A percentile compares a stretch with the other conserved stretches of the same genome.
Evolutionary conservation across 495 filamentous ascomycete genomes (phyloP).

Genomic region (Talaromyces adpressus): DNA sequence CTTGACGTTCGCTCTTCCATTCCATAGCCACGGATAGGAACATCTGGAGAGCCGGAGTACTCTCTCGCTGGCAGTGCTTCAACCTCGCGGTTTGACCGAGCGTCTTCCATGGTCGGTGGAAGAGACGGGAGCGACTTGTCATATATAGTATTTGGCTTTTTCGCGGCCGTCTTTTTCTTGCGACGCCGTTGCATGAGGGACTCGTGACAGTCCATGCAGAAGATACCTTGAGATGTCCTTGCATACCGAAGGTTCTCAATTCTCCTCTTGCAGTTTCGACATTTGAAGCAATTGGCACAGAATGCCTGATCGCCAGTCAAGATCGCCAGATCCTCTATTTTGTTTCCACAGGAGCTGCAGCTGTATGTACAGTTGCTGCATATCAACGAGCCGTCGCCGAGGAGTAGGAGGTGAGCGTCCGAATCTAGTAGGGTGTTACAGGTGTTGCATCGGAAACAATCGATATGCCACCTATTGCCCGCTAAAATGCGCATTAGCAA

Average conservation of each 20-base stretch:
- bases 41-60: conserved; percentile 64
- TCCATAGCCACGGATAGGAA: conserved; percentile 57
- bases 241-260: conserved; percentile 99
- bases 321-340: conserved; percentile 98
- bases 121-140: conserved; percentile 94
- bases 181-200: conserved; percentile 92
- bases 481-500: conserved; percentile 44
- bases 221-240: conserved; percentile 94
- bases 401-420: conserved; percentile 92
- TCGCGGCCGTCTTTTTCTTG: conserved; percentile 68
- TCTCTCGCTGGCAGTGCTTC: conserved; percentile 58
- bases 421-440: conserved; percentile 95
- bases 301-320: conserved; percentile 98
- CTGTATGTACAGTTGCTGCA: conserved; percentile 99
- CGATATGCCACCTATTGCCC: conserved; percentile 98
- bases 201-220: conserved; percentile 99
- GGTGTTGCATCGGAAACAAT: conserved; percentile 98
- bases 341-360: conserved; percentile 93
- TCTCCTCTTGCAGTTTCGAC: conserved; percentile 95
- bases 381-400: conserved; percentile 95
- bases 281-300: conserved; percentile 94
- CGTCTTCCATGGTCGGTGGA: conserved; percentile 49
- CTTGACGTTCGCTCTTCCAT: conserved; percentile 5
- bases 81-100: conserved; percentile 13
- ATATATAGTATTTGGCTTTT: conserved; percentile 39